Evolutionary conservation across 805 yeast species (phyloP).

Genomic region (Metschnikowia peoriensis): DNA sequence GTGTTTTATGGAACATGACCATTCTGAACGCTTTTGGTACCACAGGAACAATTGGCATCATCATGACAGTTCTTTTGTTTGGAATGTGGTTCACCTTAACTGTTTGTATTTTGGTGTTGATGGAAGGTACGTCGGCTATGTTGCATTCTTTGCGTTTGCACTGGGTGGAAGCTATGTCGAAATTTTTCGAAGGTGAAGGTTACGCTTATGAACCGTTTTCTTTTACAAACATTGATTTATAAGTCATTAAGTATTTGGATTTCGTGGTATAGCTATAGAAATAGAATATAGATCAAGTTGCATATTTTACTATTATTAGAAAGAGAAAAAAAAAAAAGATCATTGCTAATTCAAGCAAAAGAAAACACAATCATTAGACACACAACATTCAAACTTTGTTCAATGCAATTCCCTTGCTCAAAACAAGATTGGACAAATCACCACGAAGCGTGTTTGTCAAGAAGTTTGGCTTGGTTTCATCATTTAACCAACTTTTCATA

Average conservation of each 20-base stretch:
- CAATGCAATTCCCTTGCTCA: conserved; percentile 31
- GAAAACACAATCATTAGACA: no score
- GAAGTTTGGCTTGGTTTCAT: conserved; percentile 16
- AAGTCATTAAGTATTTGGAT: background rate
- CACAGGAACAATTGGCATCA: conserved; percentile 52
- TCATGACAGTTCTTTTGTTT: conserved; percentile 59
- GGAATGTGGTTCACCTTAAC: conserved; percentile 76
- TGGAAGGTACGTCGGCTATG: conserved; percentile 89
- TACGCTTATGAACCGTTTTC: conserved; percentile 62
- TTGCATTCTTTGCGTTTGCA: conserved; percentile 72
- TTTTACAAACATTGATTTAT: conserved; percentile 29
- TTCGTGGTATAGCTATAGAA: background rate
- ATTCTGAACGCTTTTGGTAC: conserved; percentile 58
- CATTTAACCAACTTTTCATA: conserved; percentile 32
- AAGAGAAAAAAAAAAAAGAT: no score
- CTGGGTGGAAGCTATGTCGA: conserved; percentile 83
- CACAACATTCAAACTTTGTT: conserved; percentile 23
- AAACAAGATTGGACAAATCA: conserved; percentile 30
- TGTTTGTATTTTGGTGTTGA: conserved; percentile 63
- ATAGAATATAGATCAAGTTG: background rate
- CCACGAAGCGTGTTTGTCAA: conserved; percentile 25
- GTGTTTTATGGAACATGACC: conserved; percentile 77
- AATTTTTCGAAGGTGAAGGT: conserved; percentile 78
- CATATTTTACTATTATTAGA: no score
- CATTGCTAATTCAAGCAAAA: no score